Percentiles rank a stretch among this genome's conserved stretches.
Evolutionary conservation across 2,329 filamentous ascomycete species (phyloP).

Genomic region (Chrysoporthe austroafricana): DNA sequence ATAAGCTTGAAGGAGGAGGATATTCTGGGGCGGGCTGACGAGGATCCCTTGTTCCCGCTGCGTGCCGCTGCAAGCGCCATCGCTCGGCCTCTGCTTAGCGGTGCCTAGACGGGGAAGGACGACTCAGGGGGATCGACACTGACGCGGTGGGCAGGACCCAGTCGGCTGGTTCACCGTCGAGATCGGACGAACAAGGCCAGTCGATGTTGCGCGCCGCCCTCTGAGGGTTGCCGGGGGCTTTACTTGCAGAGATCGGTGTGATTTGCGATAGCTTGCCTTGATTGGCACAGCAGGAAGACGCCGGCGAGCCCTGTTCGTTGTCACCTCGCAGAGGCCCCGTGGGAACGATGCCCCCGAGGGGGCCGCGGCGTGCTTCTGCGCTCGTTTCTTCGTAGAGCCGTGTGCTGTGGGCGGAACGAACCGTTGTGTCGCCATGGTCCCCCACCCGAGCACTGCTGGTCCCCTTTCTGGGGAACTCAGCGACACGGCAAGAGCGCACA

Average conservation of each 20-base stretch:
- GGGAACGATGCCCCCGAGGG: background rate
- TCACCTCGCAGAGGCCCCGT: background rate
- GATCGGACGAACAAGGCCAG: conserved; percentile 9
- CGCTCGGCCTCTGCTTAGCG: background rate
- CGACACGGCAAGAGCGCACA: background rate
- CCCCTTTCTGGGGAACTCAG: background rate
- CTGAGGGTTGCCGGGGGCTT: background rate
- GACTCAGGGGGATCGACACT: conserved; percentile 17
- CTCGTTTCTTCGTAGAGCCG: background rate
- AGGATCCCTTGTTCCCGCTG: background rate
- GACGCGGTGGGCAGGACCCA: background rate
- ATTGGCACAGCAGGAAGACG: background rate
- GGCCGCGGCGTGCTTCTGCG: background rate
- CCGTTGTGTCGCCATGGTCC: background rate
- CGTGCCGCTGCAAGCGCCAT: conserved; percentile 5
- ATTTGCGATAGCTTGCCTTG: background rate
- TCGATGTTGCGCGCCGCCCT: background rate
- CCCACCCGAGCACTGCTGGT: background rate
- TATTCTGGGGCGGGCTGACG: background rate
- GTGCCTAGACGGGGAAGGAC: conserved; percentile 12
- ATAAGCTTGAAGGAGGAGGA: background rate
- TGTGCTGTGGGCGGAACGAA: background rate
- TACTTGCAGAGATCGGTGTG: background rate
- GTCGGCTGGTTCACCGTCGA: conserved; percentile 15
- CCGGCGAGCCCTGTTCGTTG: background rate